A percentile compares a stretch with the other conserved stretches of the same genome.
Evolutionary conservation across 2,329 filamentous ascomycete genomes (phyloP).

Genomic region (Aureobasidium sp.): DNA sequence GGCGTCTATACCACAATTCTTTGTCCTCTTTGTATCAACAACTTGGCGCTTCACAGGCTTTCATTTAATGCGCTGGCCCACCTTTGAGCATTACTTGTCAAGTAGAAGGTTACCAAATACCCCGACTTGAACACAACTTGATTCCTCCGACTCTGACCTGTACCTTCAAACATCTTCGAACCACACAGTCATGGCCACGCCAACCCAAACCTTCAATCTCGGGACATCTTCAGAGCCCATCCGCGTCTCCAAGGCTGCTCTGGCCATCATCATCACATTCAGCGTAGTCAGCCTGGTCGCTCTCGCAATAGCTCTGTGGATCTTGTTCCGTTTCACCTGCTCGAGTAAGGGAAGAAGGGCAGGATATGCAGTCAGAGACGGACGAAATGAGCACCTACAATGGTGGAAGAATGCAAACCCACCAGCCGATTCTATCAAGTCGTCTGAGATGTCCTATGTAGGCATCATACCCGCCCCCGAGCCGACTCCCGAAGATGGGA

Average conservation of each 20-base stretch:
- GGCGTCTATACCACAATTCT: not conserved
- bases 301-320: slow-evolving; percentile 13
- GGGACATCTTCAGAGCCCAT: slow-evolving; percentile 1
- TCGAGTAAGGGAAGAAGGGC: slow-evolving; percentile 9
- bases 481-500: not conserved
- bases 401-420: slow-evolving; percentile 17
- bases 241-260: slow-evolving; percentile 11
- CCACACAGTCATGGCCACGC: not conserved
- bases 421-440: not conserved
- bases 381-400: slow-evolving; percentile 9
- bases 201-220: not conserved
- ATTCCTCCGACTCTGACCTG: not conserved
- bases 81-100: not conserved
- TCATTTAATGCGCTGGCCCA: not conserved
- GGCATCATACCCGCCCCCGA: slow-evolving; percentile 1
- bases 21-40: not conserved
- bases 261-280: slow-evolving; percentile 15
- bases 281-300: slow-evolving; percentile 13
- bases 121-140: not conserved
- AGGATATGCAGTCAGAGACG: slow-evolving; percentile 10
- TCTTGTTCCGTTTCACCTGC: slow-evolving; percentile 16
- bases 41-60: not conserved
- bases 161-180: not conserved
- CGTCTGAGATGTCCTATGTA: not conserved
- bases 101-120: not conserved